Evolutionary conservation across 2,329 filamentous ascomycete genomes (phyloP).

Genomic region (Aspergillus fijiensis): DNA sequence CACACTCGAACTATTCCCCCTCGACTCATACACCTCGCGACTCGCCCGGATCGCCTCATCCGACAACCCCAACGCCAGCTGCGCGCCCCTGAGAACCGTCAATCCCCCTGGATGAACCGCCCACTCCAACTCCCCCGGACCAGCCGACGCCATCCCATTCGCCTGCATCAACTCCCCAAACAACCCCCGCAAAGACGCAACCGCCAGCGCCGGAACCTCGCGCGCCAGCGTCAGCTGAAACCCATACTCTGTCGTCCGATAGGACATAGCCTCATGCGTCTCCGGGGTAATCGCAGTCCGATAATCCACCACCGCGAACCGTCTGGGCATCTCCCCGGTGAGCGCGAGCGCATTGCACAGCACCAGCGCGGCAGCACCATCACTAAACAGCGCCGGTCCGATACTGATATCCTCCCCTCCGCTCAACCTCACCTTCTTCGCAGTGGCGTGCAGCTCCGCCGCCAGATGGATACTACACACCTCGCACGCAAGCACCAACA

Average conservation of each 20-base stretch:
- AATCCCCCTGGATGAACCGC: constrained; percentile 3
- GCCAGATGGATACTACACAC: not conserved
- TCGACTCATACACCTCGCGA: not conserved
- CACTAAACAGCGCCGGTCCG: not conserved
- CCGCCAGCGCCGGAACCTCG: not conserved
- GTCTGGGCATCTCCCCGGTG: not conserved
- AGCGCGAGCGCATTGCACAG: constrained; percentile 1
- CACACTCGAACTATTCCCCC: not conserved
- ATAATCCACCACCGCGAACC: not conserved
- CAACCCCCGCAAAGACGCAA: not conserved
- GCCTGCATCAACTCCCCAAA: not conserved
- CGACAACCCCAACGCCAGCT: not conserved
- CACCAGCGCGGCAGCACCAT: constrained; percentile 1
- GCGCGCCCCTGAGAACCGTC: not conserved
- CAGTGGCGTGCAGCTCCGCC: not conserved
- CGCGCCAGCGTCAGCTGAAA: not conserved
- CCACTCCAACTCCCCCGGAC: constrained; percentile 2
- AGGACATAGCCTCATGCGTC: not conserved
- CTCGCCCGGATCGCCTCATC: not conserved
- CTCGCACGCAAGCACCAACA: constrained; percentile 5
- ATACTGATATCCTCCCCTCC: not conserved
- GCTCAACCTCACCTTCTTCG: not conserved
- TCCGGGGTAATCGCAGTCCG: not conserved
- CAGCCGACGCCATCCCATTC: not conserved
- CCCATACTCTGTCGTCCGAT: not conserved